A percentile compares a stretch with the other conserved stretches of the same genome.
Evolutionary conservation across 2,329 filamentous ascomycete genomes (phyloP).

Genomic region (Sarocladiaceae sp.): DNA sequence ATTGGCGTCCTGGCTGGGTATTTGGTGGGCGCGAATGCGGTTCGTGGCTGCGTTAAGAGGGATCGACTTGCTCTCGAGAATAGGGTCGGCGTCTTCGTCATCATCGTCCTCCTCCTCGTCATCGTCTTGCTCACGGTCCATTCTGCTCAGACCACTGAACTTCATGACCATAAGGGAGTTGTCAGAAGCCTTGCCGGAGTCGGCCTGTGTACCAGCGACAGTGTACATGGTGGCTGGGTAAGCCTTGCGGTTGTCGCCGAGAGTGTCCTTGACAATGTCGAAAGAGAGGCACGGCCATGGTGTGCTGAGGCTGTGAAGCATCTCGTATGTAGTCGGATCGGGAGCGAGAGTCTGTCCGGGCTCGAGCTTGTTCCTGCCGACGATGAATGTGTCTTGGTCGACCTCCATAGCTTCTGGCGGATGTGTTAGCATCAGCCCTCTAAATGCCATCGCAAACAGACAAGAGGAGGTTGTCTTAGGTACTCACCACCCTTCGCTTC

Average conservation of each 20-base stretch:
- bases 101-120: conserved; percentile 66
- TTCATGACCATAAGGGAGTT: conserved; percentile 97
- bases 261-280: conserved; percentile 79
- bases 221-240: conserved; percentile 96
- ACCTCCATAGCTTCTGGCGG: conserved; percentile 76
- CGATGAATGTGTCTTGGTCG: conserved; percentile 88
- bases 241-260: conserved; percentile 86
- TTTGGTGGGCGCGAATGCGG: conserved; percentile 84
- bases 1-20: conserved; percentile 65
- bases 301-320: conserved; percentile 91
- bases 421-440: conserved; percentile 11
- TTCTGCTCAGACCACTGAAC: conserved; percentile 84
- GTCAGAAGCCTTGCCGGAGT: conserved; percentile 67
- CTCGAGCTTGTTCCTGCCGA: conserved; percentile 86
- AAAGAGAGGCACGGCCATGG: conserved; percentile 98
- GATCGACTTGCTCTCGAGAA: conserved; percentile 88
- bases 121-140: conserved; percentile 66
- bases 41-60: conserved; percentile 86
- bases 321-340: conserved; percentile 92
- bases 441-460: neutral
- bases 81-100: conserved; percentile 75
- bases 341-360: conserved; percentile 87
- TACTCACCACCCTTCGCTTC: conserved; percentile 67
- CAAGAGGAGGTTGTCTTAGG: neutral
- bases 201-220: conserved; percentile 91